Base-by-base conservation (phyloP, 495 filamentous ascomycete genomes). In the Podospora sp. region DNA sequence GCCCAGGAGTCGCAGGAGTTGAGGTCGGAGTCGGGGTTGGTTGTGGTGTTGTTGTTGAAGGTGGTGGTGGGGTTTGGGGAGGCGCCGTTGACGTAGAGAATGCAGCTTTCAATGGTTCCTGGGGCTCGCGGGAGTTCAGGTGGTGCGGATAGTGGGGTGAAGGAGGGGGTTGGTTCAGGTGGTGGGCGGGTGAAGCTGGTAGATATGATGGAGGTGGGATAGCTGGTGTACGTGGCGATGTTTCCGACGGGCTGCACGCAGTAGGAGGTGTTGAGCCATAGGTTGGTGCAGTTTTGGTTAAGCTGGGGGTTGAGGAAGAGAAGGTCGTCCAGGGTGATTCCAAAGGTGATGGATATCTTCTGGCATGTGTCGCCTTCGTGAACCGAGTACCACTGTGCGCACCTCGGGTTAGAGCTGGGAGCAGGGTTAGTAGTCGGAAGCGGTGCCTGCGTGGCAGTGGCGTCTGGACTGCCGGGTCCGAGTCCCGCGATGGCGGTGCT, bases 151-250 rank as follows among this genome's bases (percentile, higher is more conserved):
- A 24, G 40, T 63, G 40, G 49, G 18, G 27, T 21, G 16, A 18
- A 49, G 9, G 6, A 25, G 7, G 6, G 36, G 18, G n/a, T 40
- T 52, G 18, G 61, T 29, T 22, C 18, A 52, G 40, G 29, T 16
- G 21, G 40, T 63, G 18, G 61, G 61, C 21, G 24, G 25, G 18
- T 22, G 20, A 49, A 51, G 40, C 49, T 29, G 27, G 56, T 60
- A 60, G 12, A 27, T 24, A 12, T 29, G 56, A 27, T 60, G 25
- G 56, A 60, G 27, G 27, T 29, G 24, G 56, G 59, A 20, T 49
- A 49, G 25, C 27, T 21, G 18, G 59, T 6, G 59, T 61, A 61
- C 12, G 59, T 61, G 59, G 40, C 21, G 59, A 59, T 59, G 56
- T 59, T 25, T 9, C 56, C 56, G 9, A 59, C 20, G 9, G 56